phyloP scores from a whole-genome alignment of 192 early-diverging fungal species.

The Allomyces macrogynus region DNA sequence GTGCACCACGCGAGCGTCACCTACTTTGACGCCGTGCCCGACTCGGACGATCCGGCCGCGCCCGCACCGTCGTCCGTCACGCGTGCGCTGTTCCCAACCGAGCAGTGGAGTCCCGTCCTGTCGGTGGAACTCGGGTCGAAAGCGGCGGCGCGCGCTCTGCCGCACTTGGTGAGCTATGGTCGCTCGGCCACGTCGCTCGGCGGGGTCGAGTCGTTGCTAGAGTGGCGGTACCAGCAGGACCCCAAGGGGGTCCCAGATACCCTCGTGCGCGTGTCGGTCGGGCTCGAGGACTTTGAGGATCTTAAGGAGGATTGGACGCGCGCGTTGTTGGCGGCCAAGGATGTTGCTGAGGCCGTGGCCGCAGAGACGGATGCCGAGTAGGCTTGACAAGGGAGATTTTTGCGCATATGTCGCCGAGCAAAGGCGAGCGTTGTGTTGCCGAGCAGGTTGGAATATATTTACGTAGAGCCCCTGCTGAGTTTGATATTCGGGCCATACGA shows the following conservation, averaged over 20 bases:
- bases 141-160: slow-evolving; percentile 23
- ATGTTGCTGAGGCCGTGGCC: not conserved
- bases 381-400: too few relatives aligned
- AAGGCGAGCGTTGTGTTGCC: too few relatives aligned
- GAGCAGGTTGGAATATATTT: too few relatives aligned
- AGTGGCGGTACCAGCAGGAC: slow-evolving; percentile 38
- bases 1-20: slow-evolving; percentile 4
- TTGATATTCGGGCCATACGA: too few relatives aligned
- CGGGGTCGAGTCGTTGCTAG: slow-evolving; percentile 37
- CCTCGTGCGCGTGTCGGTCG: slow-evolving; percentile 41
- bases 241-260: slow-evolving; percentile 12
- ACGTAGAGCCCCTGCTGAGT: too few relatives aligned
- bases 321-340: slow-evolving; percentile 13
- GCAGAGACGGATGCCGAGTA: too few relatives aligned
- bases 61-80: not conserved
- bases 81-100: too few relatives aligned
- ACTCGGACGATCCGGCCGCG: too few relatives aligned
- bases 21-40: too few relatives aligned
- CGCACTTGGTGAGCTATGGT: slow-evolving; percentile 18
- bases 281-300: slow-evolving; percentile 42
- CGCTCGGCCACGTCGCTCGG: slow-evolving; percentile 42
- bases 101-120: slow-evolving; percentile 10
- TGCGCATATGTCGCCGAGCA: too few relatives aligned
- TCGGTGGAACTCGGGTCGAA: slow-evolving; percentile 19
- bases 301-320: slow-evolving; percentile 34